Conservation (phyloP, 257 asterid genomes). For the Nicotiana paniculata region DNA sequence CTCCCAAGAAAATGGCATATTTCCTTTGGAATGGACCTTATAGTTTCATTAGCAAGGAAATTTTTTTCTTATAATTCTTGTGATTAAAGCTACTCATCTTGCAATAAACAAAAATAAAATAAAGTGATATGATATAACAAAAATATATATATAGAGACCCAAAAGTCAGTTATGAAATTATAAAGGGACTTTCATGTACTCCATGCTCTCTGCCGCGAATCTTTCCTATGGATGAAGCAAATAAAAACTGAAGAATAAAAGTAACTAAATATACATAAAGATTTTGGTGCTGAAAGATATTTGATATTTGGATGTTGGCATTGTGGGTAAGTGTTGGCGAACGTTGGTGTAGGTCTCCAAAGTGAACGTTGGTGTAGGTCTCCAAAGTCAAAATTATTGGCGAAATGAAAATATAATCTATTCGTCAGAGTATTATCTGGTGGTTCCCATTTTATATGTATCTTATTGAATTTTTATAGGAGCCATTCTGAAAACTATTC, state of each 20-base stretch:
- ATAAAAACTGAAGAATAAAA: slow-evolving; percentile 40
- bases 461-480: no score
- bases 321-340: no score
- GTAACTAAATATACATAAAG: slow-evolving; percentile 8
- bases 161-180: not conserved
- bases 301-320: not conserved
- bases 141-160: not conserved
- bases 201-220: slow-evolving; percentile 10
- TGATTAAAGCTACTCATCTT: not conserved
- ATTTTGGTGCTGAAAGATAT: slow-evolving; percentile 14
- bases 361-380: no score
- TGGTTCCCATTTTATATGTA: no score
- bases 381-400: no score
- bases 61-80: slow-evolving; percentile 19
- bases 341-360: no score
- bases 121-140: not conserved
- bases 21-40: slow-evolving; percentile 44
- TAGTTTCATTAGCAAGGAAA: no score
- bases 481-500: no score
- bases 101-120: not conserved
- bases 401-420: no score
- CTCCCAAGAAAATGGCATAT: slow-evolving; percentile 64
- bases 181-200: slow-evolving; percentile 17
- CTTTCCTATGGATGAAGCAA: slow-evolving; percentile 7
- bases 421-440: no score